Evolutionary conservation across 2,329 filamentous ascomycete genomes (phyloP).

Genomic region (Helicocarpus griseus): DNA sequence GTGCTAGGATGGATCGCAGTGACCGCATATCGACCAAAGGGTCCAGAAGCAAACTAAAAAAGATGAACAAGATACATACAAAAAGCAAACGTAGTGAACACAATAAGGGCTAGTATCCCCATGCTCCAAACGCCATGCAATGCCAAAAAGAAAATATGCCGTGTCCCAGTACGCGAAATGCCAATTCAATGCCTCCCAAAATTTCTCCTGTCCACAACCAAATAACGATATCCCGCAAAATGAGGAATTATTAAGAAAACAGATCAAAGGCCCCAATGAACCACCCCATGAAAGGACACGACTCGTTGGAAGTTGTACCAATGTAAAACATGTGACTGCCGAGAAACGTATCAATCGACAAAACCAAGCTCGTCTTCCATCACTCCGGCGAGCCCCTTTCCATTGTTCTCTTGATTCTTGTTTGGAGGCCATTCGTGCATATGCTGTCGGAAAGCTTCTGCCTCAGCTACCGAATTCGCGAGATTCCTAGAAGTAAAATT

Average conservation of each 20-base stretch:
- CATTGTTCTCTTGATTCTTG: constrained; percentile 33
- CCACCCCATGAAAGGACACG: background rate
- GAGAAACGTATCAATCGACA: constrained; percentile 32
- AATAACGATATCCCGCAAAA: background rate
- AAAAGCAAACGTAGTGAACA: background rate
- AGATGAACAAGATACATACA: background rate
- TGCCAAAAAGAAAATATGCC: background rate
- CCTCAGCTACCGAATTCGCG: constrained; percentile 36
- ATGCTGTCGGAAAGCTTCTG: constrained; percentile 37
- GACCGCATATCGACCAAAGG: background rate
- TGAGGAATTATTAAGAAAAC: background rate
- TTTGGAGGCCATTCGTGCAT: constrained; percentile 43
- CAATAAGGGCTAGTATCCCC: background rate
- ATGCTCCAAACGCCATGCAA: constrained; percentile 1
- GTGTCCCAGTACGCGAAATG: background rate
- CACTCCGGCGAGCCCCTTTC: constrained; percentile 39
- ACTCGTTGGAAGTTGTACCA: background rate
- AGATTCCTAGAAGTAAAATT: constrained; percentile 35
- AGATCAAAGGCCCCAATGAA: background rate
- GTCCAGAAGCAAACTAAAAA: background rate
- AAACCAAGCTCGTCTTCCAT: constrained; percentile 50
- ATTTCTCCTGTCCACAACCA: background rate
- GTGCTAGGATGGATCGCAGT: background rate
- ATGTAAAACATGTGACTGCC: background rate
- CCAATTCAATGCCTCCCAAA: background rate